Percentiles rank a stretch among this genome's conserved stretches.
These are phyloP conservation scores for Cadophora luteo-olivacea DNA, from an alignment of 2,329 filamentous ascomycete genomes.

Conservation along the genomic window DNA sequence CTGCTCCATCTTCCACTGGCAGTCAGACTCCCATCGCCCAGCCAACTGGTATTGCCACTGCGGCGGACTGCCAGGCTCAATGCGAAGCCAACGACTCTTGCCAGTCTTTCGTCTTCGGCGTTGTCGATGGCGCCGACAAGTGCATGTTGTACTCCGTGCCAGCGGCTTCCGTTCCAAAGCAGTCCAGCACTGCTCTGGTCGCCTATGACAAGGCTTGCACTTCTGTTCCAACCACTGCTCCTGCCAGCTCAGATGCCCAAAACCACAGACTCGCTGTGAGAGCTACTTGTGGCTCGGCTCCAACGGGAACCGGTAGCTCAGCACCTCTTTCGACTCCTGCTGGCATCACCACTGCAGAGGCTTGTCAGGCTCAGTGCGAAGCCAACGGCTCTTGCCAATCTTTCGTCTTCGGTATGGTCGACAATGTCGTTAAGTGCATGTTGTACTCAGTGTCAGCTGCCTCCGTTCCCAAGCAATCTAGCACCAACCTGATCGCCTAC, in stretches of 20 bases:
- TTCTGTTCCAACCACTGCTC: slow-evolving; percentile 28
- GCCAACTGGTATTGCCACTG: slow-evolving; percentile 20
- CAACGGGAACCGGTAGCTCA: no score
- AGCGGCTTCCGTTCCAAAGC: slow-evolving; percentile 33
- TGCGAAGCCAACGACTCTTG: neutral
- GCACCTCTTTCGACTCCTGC: no score
- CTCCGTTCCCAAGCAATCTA: slow-evolving; percentile 30
- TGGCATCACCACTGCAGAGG: no score
- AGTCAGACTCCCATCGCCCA: slow-evolving; percentile 27
- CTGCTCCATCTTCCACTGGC: slow-evolving; percentile 20
- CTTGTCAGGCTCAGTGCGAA: no score
- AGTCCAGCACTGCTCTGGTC: slow-evolving; percentile 29
- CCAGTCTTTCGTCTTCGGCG: neutral
- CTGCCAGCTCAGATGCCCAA: slow-evolving; percentile 23
- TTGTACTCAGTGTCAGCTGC: slow-evolving; percentile 35
- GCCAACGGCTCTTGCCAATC: no score
- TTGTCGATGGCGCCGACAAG: slow-evolving; percentile 24
- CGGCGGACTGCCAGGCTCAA: neutral
- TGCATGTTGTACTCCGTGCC: slow-evolving; percentile 37
- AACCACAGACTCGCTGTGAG: no score
- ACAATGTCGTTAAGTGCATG: slow-evolving; percentile 5
- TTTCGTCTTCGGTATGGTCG: no score
- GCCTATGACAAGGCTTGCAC: slow-evolving; percentile 34
- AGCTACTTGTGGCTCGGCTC: no score
- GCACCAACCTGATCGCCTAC: slow-evolving; percentile 31